Evolutionary conservation across 1,139 yeast species (phyloP).

Genomic region (Zygosaccharomyces sapae): DNA sequence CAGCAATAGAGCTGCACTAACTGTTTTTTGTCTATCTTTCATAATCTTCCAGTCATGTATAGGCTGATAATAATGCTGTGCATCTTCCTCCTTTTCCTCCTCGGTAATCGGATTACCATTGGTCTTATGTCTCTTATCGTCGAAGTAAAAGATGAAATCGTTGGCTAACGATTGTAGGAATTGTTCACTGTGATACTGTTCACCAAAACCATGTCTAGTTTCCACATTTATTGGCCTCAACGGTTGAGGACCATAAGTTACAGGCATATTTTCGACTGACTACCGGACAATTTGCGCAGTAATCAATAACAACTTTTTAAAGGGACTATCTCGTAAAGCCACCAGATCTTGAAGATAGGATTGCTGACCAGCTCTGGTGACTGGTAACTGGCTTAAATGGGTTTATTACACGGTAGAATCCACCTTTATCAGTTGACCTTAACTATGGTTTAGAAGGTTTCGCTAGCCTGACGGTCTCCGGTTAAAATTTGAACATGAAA

Average conservation of each 20-base stretch:
- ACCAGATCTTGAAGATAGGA: background rate
- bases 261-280: slow-evolving; percentile 19
- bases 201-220: slow-evolving; percentile 79
- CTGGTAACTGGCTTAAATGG: background rate
- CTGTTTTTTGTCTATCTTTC: slow-evolving; percentile 87
- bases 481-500: background rate
- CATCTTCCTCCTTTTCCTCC: slow-evolving; percentile 44
- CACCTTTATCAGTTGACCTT: background rate
- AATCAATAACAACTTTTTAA: background rate
- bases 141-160: slow-evolving; percentile 74
- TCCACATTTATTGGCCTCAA: slow-evolving; percentile 48
- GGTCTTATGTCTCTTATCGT: slow-evolving; percentile 86
- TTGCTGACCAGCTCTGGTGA: slow-evolving; percentile 1
- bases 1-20: slow-evolving; percentile 86
- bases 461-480: background rate
- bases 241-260: slow-evolving; percentile 35
- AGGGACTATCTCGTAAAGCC: background rate
- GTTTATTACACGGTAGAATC: background rate
- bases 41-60: slow-evolving; percentile 87
- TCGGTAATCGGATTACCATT: slow-evolving; percentile 79
- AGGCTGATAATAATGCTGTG: slow-evolving; percentile 57
- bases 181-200: slow-evolving; percentile 58
- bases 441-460: background rate
- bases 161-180: slow-evolving; percentile 62
- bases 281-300: background rate